Percentiles rank a stretch among this genome's conserved stretches.
These are phyloP conservation scores for Botryosphaeria dothidea DNA, from an alignment of 2,329 filamentous ascomycete species.

Conservation along the genomic window DNA sequence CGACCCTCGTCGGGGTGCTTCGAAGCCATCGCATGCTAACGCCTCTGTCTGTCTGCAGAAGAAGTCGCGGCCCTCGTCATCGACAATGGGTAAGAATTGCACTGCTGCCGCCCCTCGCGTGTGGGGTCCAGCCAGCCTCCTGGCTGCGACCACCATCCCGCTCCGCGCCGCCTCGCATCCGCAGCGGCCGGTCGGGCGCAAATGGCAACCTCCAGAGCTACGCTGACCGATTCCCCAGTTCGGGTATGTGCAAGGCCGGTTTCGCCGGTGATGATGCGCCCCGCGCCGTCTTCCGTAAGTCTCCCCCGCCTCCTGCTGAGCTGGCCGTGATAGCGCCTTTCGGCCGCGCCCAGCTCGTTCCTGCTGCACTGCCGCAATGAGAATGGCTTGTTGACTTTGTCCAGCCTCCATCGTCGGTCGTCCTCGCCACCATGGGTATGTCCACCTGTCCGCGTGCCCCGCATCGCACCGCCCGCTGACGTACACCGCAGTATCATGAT, in stretches of 20 bases:
- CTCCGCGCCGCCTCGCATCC: constrained; percentile 6
- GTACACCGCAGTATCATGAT: constrained; percentile 88
- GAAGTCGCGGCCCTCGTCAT: constrained; percentile 99
- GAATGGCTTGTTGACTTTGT: constrained; percentile 31
- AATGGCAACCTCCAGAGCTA: constrained; percentile 22
- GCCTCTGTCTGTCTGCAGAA: constrained; percentile 62
- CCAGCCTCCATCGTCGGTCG: constrained; percentile 98
- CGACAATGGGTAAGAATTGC: constrained; percentile 98
- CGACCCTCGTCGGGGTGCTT: neutral
- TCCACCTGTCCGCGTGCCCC: constrained; percentile 23
- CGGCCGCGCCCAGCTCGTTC: constrained; percentile 14
- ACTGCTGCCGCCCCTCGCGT: constrained; percentile 36
- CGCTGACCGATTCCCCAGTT: constrained; percentile 63
- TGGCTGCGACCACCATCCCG: constrained; percentile 14
- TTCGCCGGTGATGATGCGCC: constrained; percentile 99
- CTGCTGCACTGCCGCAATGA: constrained; percentile 21
- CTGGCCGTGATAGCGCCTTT: constrained; percentile 4
- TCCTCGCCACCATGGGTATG: constrained; percentile 99
- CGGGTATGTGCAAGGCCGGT: constrained; percentile 99
- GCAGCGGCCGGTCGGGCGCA: constrained; percentile 1
- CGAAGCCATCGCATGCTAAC: constrained; percentile 33
- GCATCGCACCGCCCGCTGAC: constrained; percentile 38
- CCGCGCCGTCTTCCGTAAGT: constrained; percentile 99
- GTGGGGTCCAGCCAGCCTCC: constrained; percentile 32
- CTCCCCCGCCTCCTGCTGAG: constrained; percentile 29